Base-by-base conservation (phyloP, 345 rosid species). In the Gossypium sturtianum region DNA sequence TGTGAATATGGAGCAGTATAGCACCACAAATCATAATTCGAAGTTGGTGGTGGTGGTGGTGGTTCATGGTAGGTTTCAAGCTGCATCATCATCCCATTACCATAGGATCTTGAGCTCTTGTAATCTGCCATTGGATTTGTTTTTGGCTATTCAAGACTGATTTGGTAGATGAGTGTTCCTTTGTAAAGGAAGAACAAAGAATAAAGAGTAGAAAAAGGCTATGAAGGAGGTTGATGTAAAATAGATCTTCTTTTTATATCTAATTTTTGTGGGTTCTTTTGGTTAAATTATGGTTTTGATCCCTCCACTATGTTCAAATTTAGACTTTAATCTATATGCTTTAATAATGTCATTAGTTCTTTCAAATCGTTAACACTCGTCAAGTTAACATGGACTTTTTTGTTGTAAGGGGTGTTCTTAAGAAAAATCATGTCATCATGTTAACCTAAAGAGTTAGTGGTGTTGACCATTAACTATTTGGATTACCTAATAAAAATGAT, bases 1-100 rank as follows among this genome's bases (percentile, higher is more conserved):
- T 89, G 86, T 0, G 85, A 85, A 61, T 85, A 87, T 71, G 94
- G 82, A 2, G 84, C 80, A 70, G 95, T 91, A 56, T 87, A 89
- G 76, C 86, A 81, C 76, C 88, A 81, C 54, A 93, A 83, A 53
- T 91, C 92, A 29, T 86, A 81, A 34, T 79, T 19, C 19, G 23
- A 68, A 71, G 72, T 25, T 7, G 79, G 29, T 2, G 83, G 73
- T 17, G 77, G 75, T 2, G 82, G 82, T 12, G 80, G 84, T 23
- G 80, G 84, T 23, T 80, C 89, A 44, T 86, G 45, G 83, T 89
- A 89, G n/a, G 81, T 80, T 73, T 84, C 89, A 74, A 88, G 73
- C 83, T 82, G 60, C 60, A 88, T 92, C 60, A 88, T 92, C 66
- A 29, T 76, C 38, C 81, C 82, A 22, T 78, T 72, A 3, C 87